A percentile compares a stretch with the other conserved stretches of the same genome.
Evolutionary conservation across 768 basidiomycete genomes (phyloP).

Genomic region (Mycena metata): DNA sequence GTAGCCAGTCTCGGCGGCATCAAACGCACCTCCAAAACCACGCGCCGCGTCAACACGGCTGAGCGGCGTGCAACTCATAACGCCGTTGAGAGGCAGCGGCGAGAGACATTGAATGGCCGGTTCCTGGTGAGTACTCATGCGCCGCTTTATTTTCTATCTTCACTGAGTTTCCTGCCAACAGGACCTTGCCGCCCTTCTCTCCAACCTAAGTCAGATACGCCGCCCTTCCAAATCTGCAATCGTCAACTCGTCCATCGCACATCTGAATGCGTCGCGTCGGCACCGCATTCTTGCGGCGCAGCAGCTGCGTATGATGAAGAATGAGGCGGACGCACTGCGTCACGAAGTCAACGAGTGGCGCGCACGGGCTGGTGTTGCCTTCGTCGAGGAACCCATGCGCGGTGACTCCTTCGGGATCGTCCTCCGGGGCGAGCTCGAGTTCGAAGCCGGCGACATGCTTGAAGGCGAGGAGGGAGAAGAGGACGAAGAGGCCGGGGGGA

Average conservation of each 20-base stretch:
- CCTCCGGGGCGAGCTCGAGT: slow-evolving; percentile 77
- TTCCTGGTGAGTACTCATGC: slow-evolving; percentile 57
- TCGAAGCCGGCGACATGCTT: slow-evolving; percentile 58
- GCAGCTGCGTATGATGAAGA: slow-evolving; percentile 83
- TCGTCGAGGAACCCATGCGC: slow-evolving; percentile 79
- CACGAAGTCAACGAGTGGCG: slow-evolving; percentile 96
- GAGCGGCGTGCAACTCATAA: slow-evolving; percentile 86
- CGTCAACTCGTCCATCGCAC: slow-evolving; percentile 95
- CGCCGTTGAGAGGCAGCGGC: slow-evolving; percentile 80
- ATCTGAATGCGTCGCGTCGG: slow-evolving; percentile 85
- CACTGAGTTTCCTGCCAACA: slow-evolving; percentile 44
- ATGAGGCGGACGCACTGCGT: slow-evolving; percentile 88
- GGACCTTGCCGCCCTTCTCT: slow-evolving; percentile 93
- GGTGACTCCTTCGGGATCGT: slow-evolving; percentile 81
- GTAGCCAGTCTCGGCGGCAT: slow-evolving; percentile 19
- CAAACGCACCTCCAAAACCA: slow-evolving; percentile 60
- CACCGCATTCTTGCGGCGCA: slow-evolving; percentile 86
- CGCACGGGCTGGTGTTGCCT: slow-evolving; percentile 77
- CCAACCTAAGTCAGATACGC: slow-evolving; percentile 91
- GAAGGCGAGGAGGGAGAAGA: slow-evolving; percentile 67
- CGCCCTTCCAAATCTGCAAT: slow-evolving; percentile 97
- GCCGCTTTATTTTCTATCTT: neutral
- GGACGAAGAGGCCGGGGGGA: slow-evolving; percentile 57
- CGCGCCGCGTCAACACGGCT: slow-evolving; percentile 80
- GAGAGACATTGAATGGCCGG: slow-evolving; percentile 80